Base-by-base conservation (phyloP, 1,139 yeast species). In the Magnusiomyces fungicola region DNA sequence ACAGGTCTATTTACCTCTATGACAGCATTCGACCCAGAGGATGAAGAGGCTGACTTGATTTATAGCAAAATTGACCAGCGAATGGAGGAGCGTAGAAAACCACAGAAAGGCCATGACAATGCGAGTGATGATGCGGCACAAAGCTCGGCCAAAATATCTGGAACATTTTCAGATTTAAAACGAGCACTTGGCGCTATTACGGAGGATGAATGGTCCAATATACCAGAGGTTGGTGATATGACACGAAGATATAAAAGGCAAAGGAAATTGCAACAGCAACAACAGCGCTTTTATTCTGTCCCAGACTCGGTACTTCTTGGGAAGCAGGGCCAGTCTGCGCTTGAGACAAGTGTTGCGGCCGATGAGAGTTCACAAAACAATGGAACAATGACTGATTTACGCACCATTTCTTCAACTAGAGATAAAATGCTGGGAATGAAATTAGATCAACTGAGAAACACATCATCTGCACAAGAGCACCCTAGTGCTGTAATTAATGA, bases 161-260 rank as follows among this genome's bases (percentile, higher is more conserved):
- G 64, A 19, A 76, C 78, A 55, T 80, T 81, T 59, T 66, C 72
- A 23, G 79, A 84, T 58, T 69, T 84, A 54, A 90, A 89, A 62
- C 67, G 82, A 39, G 80, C 76, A 0, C 66, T 90, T 47, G 70
- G 81, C 0, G 56, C 68, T 0, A 77, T 92, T 0, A 72, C 86
- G 1, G 78, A 72, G 21, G 83, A 79, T 2, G 83, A 90, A 59
- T 92, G 98, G 98, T 75, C 78, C 2, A 73, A 71, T 54, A 63
- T 92, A 4, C 97, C 98, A 0, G 96, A 88, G 55, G 94, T 89
- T 0, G 87, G 89, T 1, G 98, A 92, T 66, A 70, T 86, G 58
- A 92, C 98, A 0, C 75, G 83, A 58, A 71, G 80, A 53, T 88
- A 89, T 63, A 88, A 89, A 59, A 70, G 97, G 50, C 69, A 76